These are phyloP conservation scores for Tausonia pullulans DNA, from an alignment of 1,284 basidiomycete species.

Conservation along the genomic window DNA sequence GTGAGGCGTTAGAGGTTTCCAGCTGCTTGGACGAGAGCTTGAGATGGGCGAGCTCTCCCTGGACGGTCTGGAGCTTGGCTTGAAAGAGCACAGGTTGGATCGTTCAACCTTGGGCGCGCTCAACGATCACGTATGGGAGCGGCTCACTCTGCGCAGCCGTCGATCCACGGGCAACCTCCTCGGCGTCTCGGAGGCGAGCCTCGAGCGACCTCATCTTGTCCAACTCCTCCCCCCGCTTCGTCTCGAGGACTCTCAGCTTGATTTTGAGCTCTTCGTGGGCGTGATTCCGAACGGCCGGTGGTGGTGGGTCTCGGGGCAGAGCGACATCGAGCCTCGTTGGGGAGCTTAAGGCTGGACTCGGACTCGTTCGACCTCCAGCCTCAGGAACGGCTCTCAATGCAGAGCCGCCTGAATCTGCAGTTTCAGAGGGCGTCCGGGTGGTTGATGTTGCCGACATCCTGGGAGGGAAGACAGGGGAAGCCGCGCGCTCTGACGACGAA, in stretches of 20 bases:
- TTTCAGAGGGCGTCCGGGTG: too few species aligned
- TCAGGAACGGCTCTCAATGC: too few species aligned
- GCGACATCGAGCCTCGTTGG: neutral
- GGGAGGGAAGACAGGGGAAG: too few species aligned
- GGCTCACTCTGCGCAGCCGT: slow-evolving; percentile 61
- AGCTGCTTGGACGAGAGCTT: slow-evolving; percentile 57
- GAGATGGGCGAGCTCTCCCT: slow-evolving; percentile 59
- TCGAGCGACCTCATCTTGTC: slow-evolving; percentile 77
- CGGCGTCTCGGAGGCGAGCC: slow-evolving; percentile 64
- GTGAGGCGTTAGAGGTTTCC: slow-evolving; percentile 47
- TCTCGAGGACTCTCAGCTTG: slow-evolving; percentile 74
- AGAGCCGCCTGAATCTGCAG: too few species aligned
- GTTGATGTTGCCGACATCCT: too few species aligned
- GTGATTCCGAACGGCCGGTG: slow-evolving; percentile 33
- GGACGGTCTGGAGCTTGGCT: slow-evolving; percentile 67
- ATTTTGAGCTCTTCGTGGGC: slow-evolving; percentile 71
- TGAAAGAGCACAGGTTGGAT: slow-evolving; percentile 11
- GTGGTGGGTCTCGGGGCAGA: neutral
- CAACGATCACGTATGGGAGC: neutral
- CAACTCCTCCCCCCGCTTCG: slow-evolving; percentile 73
- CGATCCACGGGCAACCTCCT: slow-evolving; percentile 68
- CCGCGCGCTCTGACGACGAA: too few species aligned
- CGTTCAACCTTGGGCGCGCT: neutral
- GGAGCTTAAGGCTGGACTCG: neutral
- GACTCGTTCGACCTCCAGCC: too few species aligned